Evolutionary conservation across 768 basidiomycete genomes (phyloP).

Genomic region (Pholiota conissans): DNA sequence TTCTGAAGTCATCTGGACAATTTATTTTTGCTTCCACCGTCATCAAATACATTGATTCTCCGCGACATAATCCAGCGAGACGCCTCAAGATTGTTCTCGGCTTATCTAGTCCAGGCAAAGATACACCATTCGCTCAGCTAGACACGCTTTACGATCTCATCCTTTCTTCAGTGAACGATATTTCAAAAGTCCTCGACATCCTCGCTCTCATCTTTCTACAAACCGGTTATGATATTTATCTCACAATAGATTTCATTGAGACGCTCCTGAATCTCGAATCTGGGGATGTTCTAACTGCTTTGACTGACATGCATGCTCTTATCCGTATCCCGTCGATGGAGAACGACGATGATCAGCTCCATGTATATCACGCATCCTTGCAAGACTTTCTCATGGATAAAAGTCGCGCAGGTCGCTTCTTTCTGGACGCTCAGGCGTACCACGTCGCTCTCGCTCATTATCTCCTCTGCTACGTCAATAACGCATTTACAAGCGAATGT

Average conservation of each 20-base stretch:
- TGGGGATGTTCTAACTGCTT: not conserved
- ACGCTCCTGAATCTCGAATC: not conserved
- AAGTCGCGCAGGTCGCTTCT: not conserved
- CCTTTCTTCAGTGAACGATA: slow-evolving; percentile 3
- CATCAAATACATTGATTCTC: slow-evolving; percentile 9
- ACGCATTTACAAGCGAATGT: not conserved
- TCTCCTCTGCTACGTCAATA: not conserved
- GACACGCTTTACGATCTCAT: slow-evolving; percentile 11
- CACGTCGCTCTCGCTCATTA: not conserved
- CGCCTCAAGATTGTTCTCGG: slow-evolving; percentile 2
- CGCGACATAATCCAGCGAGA: not conserved
- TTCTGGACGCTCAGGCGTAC: not conserved
- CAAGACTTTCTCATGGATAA: too few species aligned
- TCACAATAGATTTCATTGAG: not conserved
- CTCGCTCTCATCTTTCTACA: not conserved
- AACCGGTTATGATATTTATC: not conserved
- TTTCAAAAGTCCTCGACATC: not conserved
- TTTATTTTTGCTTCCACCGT: too few species aligned
- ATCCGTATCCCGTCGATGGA: too few species aligned
- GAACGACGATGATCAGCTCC: not conserved
- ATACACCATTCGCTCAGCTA: slow-evolving; percentile 9
- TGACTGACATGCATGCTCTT: too few species aligned
- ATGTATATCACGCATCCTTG: not conserved
- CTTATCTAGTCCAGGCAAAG: not conserved
- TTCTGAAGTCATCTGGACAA: slow-evolving; percentile 9